Base-by-base conservation (phyloP, 208 protist genomes). In the Trypanosoma cruzi region DNA sequence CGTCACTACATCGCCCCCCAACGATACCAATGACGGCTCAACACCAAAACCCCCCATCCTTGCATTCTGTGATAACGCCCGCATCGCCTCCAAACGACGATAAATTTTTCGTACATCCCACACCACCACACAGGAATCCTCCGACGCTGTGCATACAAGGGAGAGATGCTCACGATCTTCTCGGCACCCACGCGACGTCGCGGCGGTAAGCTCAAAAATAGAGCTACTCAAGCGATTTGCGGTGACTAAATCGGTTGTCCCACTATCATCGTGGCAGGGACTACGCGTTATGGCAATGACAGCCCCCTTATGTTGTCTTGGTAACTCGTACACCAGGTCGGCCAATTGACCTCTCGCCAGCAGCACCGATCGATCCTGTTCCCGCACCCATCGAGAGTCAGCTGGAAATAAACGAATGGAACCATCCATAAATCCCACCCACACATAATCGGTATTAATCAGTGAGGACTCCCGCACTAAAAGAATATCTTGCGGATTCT, bases 71-170 rank as follows among this genome's bases (percentile, higher is more conserved):
- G 66, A 75, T 16, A 46, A 31, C 16, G 59, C 20, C 20, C 78
- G 80, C 69, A 86, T 76, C 44, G 79, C 77, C 63, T 93, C 87
- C 5, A 96, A 49, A 10, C 81, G 67, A 56, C 86, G 71, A 70
- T 94, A 96, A 26, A 96, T 87, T 50, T 84, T 90, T 24, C 81
- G 70, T 14, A 92, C 48, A 63, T 94, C 89, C 89, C 91, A 96
- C n/a, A 96, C 73, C 5, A 91, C 82, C 20, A 96, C 64, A 62
- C 81, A 85, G 13, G 85, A 92, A 62, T 96, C 91, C 13, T 88
- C 84, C 3, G 90, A 93, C 0, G 90, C 90, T 22, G 82, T 89
- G 64, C 90, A 96, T 28, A 96, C 77, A 48, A 96, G 80, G 14
- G 82, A 87, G 28, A 96, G 77, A 78, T 96, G 90, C 60, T 91